phyloP scores from a whole-genome alignment of 116 monocot genomes.

The Cymodocea nodosa region DNA sequence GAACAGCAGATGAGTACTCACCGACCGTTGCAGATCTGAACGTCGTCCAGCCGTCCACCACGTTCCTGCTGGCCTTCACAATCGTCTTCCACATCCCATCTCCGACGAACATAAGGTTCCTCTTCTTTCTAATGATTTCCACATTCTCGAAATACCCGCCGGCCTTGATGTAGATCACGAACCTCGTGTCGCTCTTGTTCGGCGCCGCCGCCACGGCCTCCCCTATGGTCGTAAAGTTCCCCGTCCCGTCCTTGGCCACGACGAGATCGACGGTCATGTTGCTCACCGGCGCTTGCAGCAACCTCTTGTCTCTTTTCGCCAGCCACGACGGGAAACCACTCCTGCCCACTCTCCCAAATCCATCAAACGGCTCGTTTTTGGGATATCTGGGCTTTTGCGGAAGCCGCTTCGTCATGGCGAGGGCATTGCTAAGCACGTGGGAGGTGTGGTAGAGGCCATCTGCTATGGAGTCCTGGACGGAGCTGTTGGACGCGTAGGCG shows the following conservation, averaged over 20 bases:
- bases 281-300: slow-evolving; percentile 25
- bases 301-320: slow-evolving; percentile 17
- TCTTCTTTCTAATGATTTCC: slow-evolving; percentile 42
- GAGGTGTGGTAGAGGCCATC: slow-evolving; percentile 26
- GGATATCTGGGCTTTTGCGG: too few relatives aligned
- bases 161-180: slow-evolving; percentile 63
- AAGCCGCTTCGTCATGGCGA: slow-evolving; percentile 55
- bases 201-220: slow-evolving; percentile 54
- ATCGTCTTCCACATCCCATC: slow-evolving; percentile 70
- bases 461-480: slow-evolving; percentile 25
- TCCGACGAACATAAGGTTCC: slow-evolving; percentile 58
- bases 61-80: slow-evolving; percentile 54
- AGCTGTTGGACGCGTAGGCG: slow-evolving; percentile 6
- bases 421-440: slow-evolving; percentile 53
- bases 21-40: slow-evolving; percentile 74
- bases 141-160: slow-evolving; percentile 73
- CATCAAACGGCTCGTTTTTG: slow-evolving; percentile 13
- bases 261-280: slow-evolving; percentile 13
- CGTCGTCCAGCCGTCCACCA: slow-evolving; percentile 72
- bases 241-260: slow-evolving; percentile 56
- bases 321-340: slow-evolving; percentile 43
- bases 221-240: slow-evolving; percentile 38
- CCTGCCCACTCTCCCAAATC: slow-evolving; percentile 14
- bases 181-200: slow-evolving; percentile 23
- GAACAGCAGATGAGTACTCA: slow-evolving; percentile 9